Conservation (phyloP, 176 grass and related monocot genomes). For the Carex cristatella region DNA sequence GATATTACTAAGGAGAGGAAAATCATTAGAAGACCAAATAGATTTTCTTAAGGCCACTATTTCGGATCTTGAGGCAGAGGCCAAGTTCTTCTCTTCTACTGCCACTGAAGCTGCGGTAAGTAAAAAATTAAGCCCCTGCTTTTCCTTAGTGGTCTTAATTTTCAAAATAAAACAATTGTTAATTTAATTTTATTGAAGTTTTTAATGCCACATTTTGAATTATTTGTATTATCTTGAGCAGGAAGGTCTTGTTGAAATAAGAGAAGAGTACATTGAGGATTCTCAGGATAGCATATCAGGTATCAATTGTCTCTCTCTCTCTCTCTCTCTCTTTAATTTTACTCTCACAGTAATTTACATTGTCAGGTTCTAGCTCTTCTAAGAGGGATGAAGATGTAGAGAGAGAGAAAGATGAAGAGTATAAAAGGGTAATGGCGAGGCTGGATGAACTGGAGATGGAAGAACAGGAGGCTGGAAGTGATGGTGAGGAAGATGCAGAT, state of each 20-base stretch:
- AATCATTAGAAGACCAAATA: conserved; percentile 61
- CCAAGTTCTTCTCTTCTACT: conserved; percentile 63
- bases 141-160: conserved; percentile 6
- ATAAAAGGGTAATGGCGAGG: conserved; percentile 63
- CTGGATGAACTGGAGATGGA: conserved; percentile 72
- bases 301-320: conserved; percentile 22
- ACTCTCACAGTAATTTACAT: conserved; percentile 15
- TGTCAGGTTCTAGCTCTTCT: conserved; percentile 33
- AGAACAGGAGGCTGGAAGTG: conserved; percentile 57
- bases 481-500: conserved; percentile 28
- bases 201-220: conserved; percentile 16
- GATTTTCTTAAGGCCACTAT: conserved; percentile 63
- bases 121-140: neutral
- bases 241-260: conserved; percentile 97
- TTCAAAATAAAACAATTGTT: conserved; percentile 3
- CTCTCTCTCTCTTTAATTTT: conserved; percentile 11
- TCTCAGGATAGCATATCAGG: conserved; percentile 36
- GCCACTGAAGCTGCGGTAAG: conserved; percentile 48
- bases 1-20: conserved; percentile 64
- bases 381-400: conserved; percentile 19
- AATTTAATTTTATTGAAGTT: neutral
- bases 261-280: conserved; percentile 81
- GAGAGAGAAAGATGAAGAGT: conserved; percentile 50
- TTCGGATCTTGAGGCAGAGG: conserved; percentile 67
- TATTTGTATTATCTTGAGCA: conserved; percentile 26